Evolutionary conservation across 257 asterid genomes (phyloP), one percentile per base, ranked within the genome.

Genomic region (Capsicum pubescens): DNA sequence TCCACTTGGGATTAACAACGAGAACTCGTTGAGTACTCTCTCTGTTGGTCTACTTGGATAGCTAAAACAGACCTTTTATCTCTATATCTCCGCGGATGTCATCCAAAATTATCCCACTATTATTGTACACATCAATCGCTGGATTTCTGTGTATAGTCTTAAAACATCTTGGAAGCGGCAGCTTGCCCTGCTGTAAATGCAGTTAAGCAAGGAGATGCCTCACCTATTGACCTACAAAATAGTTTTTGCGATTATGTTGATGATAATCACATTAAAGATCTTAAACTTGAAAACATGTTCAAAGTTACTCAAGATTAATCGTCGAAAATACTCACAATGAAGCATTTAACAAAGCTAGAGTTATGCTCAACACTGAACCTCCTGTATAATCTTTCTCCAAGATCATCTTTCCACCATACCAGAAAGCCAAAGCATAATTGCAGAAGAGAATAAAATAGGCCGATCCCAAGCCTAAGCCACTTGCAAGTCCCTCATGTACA

Each of bases 141-240:
- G 96, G 94, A 46, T 85, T 87, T 83, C 94, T 86, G 3, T 82
- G 88, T 78, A 93, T 91, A 17, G 94, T 90, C 87, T 93, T 91
- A 59, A 59, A 93, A 91, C 93, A 93, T 91, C 91, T 92, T 90
- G 92, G 42, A 92, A 16, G 92, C 95, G 15, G 96, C 97, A 54
- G 97, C 91, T 85, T 86, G 91, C 15, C 95, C 97, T 26, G 94
- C 93, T 58, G 94, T 90, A 82, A 93, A 91, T 66, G 95, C 94
- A 14, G 86, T 85, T 89, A 93, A 82, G 88, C 94, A 91, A 32
- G 94, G 93, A 82, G 97, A 89, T 60, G 91, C 93, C 88, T 93
- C 92, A 61, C 97, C 97, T 36, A 93, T 87, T n/a, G 96, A 90
- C 89, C 97, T 93, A 85, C 5, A 84, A 86, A 7, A 26, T 16